Conservation (phyloP, 495 filamentous ascomycete species). For the Hypoxylon crocopeplum region DNA sequence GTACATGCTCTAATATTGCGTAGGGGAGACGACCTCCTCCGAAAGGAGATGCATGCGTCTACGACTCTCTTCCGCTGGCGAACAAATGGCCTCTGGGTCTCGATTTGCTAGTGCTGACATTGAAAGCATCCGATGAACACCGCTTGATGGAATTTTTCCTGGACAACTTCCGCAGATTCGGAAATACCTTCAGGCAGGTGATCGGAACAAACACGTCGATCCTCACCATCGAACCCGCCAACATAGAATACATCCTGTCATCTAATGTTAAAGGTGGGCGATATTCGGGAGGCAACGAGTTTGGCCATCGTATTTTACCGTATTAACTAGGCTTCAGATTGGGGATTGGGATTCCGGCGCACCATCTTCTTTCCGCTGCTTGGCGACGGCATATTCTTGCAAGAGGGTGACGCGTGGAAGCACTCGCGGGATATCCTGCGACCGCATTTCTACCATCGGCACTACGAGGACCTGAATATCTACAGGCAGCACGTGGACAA, state of each 20-base stretch:
- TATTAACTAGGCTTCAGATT: conserved; percentile 20
- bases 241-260: conserved; percentile 15
- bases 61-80: conserved; percentile 12
- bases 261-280: conserved; percentile 25
- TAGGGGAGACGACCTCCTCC: neutral
- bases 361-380: conserved; percentile 60
- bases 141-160: conserved; percentile 30
- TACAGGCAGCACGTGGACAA: conserved; percentile 67
- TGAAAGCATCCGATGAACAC: conserved; percentile 18
- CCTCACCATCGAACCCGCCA: conserved; percentile 27
- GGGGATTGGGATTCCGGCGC: conserved; percentile 30
- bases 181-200: conserved; percentile 26
- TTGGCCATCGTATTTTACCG: neutral
- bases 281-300: neutral
- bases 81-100: conserved; percentile 28
- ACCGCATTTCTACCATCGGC: conserved; percentile 67
- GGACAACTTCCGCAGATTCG: conserved; percentile 27
- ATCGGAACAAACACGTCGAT: conserved; percentile 23
- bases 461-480: conserved; percentile 64
- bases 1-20: neutral
- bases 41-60: conserved; percentile 1
- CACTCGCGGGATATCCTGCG: conserved; percentile 66
- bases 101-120: conserved; percentile 19
- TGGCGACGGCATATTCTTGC: conserved; percentile 74
- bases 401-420: conserved; percentile 70